These are phyloP conservation scores for Cladosporium sp. DNA, from an alignment of 2,329 filamentous ascomycete genomes.

Conservation along the genomic window DNA sequence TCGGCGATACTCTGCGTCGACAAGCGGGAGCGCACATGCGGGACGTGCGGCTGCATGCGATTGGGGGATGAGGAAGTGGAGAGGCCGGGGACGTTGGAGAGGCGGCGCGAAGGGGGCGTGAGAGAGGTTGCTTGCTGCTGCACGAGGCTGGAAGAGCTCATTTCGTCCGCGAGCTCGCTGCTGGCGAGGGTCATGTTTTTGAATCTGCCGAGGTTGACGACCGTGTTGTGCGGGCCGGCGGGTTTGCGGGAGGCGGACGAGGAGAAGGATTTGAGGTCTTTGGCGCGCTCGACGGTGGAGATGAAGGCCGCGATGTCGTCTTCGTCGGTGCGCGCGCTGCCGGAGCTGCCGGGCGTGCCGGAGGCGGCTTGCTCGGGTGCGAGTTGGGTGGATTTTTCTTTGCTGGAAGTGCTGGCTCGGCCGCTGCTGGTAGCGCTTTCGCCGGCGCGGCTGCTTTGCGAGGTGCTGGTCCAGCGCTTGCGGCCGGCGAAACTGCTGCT, in stretches of 20 bases:
- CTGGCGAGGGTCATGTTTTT: constrained; percentile 87
- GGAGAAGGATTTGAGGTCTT: constrained; percentile 78
- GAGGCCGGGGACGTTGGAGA: constrained; percentile 60
- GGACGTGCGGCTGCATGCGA: constrained; percentile 86
- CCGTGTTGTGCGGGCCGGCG: constrained; percentile 58
- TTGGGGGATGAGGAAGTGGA: constrained; percentile 85
- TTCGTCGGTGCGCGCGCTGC: constrained; percentile 72
- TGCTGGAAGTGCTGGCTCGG: constrained; percentile 68
- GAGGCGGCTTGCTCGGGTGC: constrained; percentile 66
- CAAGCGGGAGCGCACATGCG: constrained; percentile 86
- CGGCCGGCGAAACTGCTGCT: constrained; percentile 93
- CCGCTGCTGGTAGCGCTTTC: constrained; percentile 76
- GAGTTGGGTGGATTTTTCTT: constrained; percentile 23
- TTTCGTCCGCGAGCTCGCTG: constrained; percentile 81
- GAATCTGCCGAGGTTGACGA: constrained; percentile 60
- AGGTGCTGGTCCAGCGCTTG: constrained; percentile 60
- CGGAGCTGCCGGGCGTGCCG: constrained; percentile 61
- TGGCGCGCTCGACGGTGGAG: constrained; percentile 80
- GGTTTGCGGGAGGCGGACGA: constrained; percentile 42
- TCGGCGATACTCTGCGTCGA: constrained; percentile 84
- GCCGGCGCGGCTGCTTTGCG: constrained; percentile 61
- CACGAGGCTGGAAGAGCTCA: constrained; percentile 82
- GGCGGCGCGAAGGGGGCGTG: constrained; percentile 69
- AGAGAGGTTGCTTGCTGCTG: constrained; percentile 64
- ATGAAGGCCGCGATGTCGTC: constrained; percentile 93